Evolutionary conservation across 208 protist genomes (phyloP).

Genomic region (Acanthamoeba healyi): DNA sequence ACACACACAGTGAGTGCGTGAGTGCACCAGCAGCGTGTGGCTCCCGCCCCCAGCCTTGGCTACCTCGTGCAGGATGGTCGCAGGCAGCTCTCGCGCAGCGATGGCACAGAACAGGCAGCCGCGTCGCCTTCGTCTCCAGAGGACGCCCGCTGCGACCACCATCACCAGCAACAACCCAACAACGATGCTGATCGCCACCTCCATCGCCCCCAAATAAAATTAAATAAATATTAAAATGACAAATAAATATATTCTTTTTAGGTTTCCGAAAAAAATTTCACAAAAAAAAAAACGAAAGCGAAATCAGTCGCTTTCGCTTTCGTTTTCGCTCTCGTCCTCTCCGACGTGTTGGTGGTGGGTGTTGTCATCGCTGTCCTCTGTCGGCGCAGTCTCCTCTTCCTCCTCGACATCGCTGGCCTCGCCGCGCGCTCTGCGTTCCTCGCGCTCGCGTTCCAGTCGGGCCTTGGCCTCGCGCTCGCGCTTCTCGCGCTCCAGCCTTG

Average conservation of each 20-base stretch:
- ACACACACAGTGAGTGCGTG: not conserved
- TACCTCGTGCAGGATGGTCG: not conserved
- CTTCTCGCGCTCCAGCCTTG: not conserved
- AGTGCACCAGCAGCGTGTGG: not conserved
- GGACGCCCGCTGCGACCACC: not conserved
- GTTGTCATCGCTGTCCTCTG: not conserved
- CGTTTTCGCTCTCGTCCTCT: not conserved
- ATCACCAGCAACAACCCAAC: too few relatives aligned
- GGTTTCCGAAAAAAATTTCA: too few relatives aligned
- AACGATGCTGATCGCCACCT: too few relatives aligned
- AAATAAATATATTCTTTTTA: too few relatives aligned
- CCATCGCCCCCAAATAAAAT: too few relatives aligned
- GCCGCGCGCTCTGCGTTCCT: not conserved
- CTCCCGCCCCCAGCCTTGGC: not conserved
- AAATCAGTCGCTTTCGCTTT: too few relatives aligned
- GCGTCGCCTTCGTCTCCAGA: not conserved
- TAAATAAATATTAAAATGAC: too few relatives aligned
- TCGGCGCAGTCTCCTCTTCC: not conserved
- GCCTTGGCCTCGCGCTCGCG: slow-evolving; percentile 1
- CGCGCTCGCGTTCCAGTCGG: not conserved
- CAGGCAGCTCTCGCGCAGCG: not conserved
- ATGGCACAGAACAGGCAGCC: not conserved
- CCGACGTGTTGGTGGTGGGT: too few relatives aligned
- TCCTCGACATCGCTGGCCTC: not conserved
- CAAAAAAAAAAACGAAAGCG: too few relatives aligned